Evolutionary conservation across 2,329 filamentous ascomycete genomes (phyloP).

Genomic region (Byssoonygena ceratinophila): DNA sequence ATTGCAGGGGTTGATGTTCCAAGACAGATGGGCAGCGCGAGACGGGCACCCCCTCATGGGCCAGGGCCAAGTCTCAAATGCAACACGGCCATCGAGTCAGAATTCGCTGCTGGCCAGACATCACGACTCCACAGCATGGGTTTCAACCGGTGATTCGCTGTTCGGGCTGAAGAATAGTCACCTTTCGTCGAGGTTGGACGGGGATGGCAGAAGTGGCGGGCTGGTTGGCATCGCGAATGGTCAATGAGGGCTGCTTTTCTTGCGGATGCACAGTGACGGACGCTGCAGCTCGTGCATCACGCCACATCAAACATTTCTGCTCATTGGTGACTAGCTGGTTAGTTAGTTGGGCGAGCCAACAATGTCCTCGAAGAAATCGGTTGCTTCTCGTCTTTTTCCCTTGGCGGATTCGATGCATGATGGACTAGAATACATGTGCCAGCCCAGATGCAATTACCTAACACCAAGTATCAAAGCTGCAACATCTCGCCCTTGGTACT

Average conservation of each 20-base stretch:
- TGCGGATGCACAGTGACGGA: background rate
- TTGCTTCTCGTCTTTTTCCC: background rate
- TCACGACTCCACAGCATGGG: background rate
- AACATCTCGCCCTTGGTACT: conserved; percentile 3
- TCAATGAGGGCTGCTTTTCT: background rate
- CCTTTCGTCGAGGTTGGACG: no score
- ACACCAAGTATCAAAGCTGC: conserved; percentile 5
- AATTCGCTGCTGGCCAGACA: background rate
- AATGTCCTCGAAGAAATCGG: no score
- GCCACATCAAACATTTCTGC: background rate
- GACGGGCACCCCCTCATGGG: conserved; percentile 5
- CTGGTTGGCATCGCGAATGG: background rate
- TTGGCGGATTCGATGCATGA: background rate
- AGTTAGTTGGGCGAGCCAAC: background rate
- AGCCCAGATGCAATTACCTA: conserved; percentile 2
- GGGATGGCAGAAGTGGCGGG: background rate
- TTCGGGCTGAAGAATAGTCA: background rate
- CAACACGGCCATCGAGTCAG: conserved; percentile 11
- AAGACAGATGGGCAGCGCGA: conserved; percentile 2
- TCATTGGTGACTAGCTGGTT: background rate
- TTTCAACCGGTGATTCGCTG: conserved; percentile 2
- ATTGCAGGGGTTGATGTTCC: conserved; percentile 8
- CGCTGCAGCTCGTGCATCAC: background rate
- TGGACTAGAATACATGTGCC: background rate
- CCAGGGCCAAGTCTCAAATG: conserved; percentile 11